A percentile compares a stretch with the other conserved stretches of the same genome.
phyloP scores from a whole-genome alignment of 495 filamentous ascomycete genomes.

The Mytilinidion resinicola region DNA sequence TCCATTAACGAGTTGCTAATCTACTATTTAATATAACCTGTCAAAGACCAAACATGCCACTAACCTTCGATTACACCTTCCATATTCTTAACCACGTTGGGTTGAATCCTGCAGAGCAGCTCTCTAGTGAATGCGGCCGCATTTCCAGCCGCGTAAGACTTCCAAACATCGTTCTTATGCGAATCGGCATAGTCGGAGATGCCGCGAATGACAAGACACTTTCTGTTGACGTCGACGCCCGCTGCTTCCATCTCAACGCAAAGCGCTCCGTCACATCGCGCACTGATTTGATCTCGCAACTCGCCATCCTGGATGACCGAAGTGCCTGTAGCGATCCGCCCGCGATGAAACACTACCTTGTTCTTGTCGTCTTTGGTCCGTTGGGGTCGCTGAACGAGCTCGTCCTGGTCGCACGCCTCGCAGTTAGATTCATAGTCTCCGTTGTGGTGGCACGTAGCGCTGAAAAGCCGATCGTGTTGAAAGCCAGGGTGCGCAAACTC shows the following conservation, averaged over 20 bases:
- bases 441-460: neutral
- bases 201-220: slow-evolving; percentile 35
- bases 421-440: neutral
- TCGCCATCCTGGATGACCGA: neutral
- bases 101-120: neutral
- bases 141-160: slow-evolving; percentile 35
- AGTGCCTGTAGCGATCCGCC: neutral
- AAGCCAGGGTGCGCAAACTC: neutral
- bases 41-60: neutral
- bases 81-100: neutral
- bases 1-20: too few species aligned
- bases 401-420: neutral
- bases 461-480: neutral
- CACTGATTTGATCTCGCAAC: neutral
- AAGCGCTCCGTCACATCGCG: neutral
- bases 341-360: neutral
- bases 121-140: slow-evolving; percentile 41
- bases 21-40: too few species aligned
- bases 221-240: slow-evolving; percentile 27
- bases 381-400: neutral
- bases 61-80: neutral
- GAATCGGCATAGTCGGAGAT: slow-evolving; percentile 39
- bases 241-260: slow-evolving; percentile 13
- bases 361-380: neutral
- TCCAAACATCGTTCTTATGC: slow-evolving; percentile 39